Percentiles rank a stretch among this genome's conserved stretches.
Evolutionary conservation across 202 grass and related monocot genomes (phyloP).

Genomic region (Tripidium arundinaceum): DNA sequence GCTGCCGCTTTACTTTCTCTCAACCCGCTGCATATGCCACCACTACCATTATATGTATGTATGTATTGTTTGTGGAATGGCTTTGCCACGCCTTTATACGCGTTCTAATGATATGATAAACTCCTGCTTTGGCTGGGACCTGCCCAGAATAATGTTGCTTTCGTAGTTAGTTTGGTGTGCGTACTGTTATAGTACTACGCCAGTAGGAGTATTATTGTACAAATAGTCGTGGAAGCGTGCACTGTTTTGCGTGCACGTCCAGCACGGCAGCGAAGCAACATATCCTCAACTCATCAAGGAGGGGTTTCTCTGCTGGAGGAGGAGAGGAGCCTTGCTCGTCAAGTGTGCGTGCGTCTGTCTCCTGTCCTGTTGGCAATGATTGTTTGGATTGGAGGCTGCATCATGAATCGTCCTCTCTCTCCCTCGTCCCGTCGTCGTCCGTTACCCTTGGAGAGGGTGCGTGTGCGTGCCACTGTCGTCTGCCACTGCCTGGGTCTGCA

Average conservation of each 20-base stretch:
- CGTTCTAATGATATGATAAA: constrained; percentile 9
- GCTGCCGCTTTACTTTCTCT: not conserved
- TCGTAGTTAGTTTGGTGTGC: not conserved
- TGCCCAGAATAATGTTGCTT: not conserved
- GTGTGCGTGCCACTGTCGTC: not conserved
- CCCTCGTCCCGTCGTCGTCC: not conserved
- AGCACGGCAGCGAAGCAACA: not conserved
- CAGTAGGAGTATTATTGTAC: not conserved
- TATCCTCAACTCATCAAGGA: too few relatives aligned
- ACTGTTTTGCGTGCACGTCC: not conserved
- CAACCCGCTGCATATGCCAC: not conserved
- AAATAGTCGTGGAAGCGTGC: not conserved
- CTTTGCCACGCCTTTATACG: constrained; percentile 12
- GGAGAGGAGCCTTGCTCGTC: not conserved
- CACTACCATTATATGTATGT: not conserved
- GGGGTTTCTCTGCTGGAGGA: not conserved
- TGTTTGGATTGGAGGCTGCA: not conserved
- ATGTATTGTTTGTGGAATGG: not conserved
- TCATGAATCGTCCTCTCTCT: too few relatives aligned
- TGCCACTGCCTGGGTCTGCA: not conserved
- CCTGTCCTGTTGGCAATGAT: not conserved
- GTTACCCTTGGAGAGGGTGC: not conserved
- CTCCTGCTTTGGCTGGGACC: not conserved
- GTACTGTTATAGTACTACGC: not conserved
- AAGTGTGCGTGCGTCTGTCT: not conserved